phyloP scores from a whole-genome alignment of 1,139 yeast genomes.

The Pichia sp. region DNA sequence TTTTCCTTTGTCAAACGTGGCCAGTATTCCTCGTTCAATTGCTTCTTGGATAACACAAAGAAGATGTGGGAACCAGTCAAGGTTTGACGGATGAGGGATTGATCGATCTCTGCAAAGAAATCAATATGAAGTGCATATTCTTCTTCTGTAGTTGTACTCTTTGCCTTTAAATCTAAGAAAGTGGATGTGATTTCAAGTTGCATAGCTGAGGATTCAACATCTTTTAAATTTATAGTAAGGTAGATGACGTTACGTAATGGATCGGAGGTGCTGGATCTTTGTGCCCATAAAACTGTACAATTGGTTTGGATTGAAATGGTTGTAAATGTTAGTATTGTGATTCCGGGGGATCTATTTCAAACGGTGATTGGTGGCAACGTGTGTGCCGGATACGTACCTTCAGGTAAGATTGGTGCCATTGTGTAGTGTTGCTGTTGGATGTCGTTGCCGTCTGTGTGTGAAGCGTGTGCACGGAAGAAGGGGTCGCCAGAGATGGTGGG shows the following conservation, averaged over 20 bases:
- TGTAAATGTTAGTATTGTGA: slow-evolving; percentile 10
- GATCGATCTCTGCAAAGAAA: slow-evolving; percentile 69
- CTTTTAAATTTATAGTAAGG: slow-evolving; percentile 73
- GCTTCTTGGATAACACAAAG: slow-evolving; percentile 71
- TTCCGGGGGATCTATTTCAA: too few species aligned
- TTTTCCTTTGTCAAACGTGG: slow-evolving; percentile 83
- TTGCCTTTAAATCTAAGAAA: slow-evolving; percentile 46
- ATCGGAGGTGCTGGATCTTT: slow-evolving; percentile 77
- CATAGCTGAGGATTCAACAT: slow-evolving; percentile 42
- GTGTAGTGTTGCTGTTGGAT: too few species aligned
- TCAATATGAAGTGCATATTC: slow-evolving; percentile 64
- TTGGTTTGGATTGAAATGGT: too few species aligned
- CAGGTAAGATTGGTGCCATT: slow-evolving; percentile 34
- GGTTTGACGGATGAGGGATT: slow-evolving; percentile 57
- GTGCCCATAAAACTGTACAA: slow-evolving; percentile 82
- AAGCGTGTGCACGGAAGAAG: too few species aligned
- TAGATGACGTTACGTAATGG: slow-evolving; percentile 71
- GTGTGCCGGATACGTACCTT: slow-evolving; percentile 33
- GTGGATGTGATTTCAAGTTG: slow-evolving; percentile 61
- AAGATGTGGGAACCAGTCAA: slow-evolving; percentile 73
- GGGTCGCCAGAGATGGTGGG: too few species aligned
- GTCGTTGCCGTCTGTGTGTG: too few species aligned
- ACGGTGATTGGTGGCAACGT: too few species aligned
- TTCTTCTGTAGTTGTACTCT: slow-evolving; percentile 52
- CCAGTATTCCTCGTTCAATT: slow-evolving; percentile 72